A percentile compares a stretch with the other conserved stretches of the same genome.
Conservation (phyloP, 2,329 filamentous ascomycete genomes). For the Magnaporthiopsis incrustans region DNA sequence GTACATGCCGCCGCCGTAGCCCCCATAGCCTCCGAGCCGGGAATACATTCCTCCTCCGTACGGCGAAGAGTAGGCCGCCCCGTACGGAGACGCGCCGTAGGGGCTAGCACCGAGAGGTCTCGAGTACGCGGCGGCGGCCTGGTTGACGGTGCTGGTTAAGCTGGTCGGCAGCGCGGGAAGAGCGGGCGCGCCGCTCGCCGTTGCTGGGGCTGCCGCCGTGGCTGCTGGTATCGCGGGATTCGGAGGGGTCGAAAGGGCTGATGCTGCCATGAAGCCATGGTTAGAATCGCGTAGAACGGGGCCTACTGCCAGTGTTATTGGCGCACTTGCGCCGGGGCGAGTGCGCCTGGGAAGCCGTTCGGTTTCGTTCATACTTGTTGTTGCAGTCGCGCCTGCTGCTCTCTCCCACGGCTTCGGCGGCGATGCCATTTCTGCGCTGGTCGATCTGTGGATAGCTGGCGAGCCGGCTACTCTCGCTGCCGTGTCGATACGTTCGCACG, state of each 20-base stretch:
- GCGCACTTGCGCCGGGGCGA: neutral
- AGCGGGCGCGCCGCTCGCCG: conserved; percentile 49
- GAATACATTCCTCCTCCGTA: conserved; percentile 39
- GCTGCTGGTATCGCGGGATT: conserved; percentile 28
- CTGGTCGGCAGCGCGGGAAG: conserved; percentile 75
- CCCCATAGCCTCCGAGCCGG: conserved; percentile 47
- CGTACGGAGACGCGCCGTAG: conserved; percentile 18
- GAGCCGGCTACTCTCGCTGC: neutral
- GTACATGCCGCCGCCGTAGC: conserved; percentile 34
- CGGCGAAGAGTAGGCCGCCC: conserved; percentile 24
- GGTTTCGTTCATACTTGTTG: neutral
- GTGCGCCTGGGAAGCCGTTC: neutral
- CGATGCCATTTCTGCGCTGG: conserved; percentile 49
- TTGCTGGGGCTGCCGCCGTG: conserved; percentile 32
- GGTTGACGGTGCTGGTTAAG: conserved; percentile 72
- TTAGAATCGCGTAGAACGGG: neutral
- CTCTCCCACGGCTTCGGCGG: conserved; percentile 98
- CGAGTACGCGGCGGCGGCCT: conserved; percentile 80
- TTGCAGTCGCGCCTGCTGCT: conserved; percentile 53
- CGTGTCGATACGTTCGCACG: neutral
- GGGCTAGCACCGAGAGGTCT: conserved; percentile 26
- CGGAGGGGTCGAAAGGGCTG: conserved; percentile 17
- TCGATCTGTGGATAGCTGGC: neutral
- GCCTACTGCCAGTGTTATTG: neutral
- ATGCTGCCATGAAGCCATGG: neutral